phyloP scores from a whole-genome alignment of 2,329 filamentous ascomycete species.

The Tricladium varicosporioides region DNA sequence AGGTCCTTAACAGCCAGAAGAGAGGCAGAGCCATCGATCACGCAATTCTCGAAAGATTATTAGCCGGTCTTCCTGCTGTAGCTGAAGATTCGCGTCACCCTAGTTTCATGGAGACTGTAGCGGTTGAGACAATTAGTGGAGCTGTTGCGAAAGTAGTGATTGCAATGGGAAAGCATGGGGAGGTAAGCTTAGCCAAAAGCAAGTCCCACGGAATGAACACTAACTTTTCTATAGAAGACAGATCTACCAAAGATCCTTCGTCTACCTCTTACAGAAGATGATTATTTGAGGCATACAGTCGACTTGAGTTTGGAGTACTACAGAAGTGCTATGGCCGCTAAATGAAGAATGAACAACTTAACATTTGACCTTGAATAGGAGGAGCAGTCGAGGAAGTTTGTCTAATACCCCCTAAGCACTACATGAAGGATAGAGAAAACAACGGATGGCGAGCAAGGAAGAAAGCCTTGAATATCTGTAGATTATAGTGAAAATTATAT shows the following conservation, averaged over 20 bases:
- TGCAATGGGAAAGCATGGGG: constrained; percentile 51
- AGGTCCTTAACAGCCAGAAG: constrained; percentile 46
- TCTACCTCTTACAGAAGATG: constrained; percentile 70
- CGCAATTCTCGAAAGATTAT: constrained; percentile 53
- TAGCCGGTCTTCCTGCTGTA: constrained; percentile 55
- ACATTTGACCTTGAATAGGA: not conserved
- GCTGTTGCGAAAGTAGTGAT: constrained; percentile 67
- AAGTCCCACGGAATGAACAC: not conserved
- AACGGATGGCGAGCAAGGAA: constrained; percentile 27
- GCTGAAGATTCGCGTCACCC: constrained; percentile 29
- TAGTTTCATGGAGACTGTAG: constrained; percentile 62
- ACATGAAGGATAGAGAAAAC: not conserved
- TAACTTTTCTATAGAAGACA: constrained; percentile 38
- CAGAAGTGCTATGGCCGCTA: constrained; percentile 30
- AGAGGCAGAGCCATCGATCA: constrained; percentile 40
- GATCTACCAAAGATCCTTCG: constrained; percentile 50
- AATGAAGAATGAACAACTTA: constrained; percentile 9
- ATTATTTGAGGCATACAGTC: constrained; percentile 66
- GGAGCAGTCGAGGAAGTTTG: not conserved
- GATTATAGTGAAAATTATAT: constrained; percentile 20
- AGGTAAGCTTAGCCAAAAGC: constrained; percentile 43
- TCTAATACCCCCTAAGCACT: not conserved
- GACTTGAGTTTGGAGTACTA: constrained; percentile 70
- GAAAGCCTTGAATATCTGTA: constrained; percentile 20
- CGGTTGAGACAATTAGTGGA: constrained; percentile 78